phyloP scores from a whole-genome alignment of 2,329 filamentous ascomycete species.

The Claviceps spartinae region DNA sequence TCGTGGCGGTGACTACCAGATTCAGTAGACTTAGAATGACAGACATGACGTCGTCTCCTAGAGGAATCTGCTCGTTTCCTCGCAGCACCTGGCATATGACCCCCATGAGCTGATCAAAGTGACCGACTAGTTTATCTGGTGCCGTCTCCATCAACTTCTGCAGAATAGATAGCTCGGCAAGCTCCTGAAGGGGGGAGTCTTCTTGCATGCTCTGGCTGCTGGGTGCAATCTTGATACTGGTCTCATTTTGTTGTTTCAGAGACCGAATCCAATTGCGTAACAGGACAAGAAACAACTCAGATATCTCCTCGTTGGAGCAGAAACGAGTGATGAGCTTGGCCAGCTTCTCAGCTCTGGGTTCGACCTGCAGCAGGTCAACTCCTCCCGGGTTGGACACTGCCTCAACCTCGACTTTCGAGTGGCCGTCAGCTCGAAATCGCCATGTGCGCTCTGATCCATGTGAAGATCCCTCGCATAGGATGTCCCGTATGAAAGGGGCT shows the following conservation, averaged over 20 bases:
- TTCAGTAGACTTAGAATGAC: constrained; percentile 49
- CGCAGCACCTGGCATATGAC: constrained; percentile 48
- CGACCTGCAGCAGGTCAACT: constrained; percentile 30
- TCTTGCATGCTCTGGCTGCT: constrained; percentile 13
- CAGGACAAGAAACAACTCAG: constrained; percentile 40
- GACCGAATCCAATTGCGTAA: constrained; percentile 34
- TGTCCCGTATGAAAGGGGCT: constrained; percentile 33
- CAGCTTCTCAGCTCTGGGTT: constrained; percentile 34
- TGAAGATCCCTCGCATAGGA: constrained; percentile 40
- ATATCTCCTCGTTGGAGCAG: constrained; percentile 41
- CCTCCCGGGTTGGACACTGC: constrained; percentile 13
- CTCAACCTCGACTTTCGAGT: constrained; percentile 39
- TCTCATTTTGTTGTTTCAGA: constrained; percentile 13
- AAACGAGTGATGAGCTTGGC: constrained; percentile 34
- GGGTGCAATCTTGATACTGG: constrained; percentile 15
- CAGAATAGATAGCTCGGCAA: constrained; percentile 48
- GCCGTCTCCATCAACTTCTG: constrained; percentile 52
- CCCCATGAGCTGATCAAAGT: constrained; percentile 50
- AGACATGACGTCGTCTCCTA: constrained; percentile 34
- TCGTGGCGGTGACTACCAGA: constrained; percentile 42
- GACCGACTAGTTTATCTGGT: constrained; percentile 48
- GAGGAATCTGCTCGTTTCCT: constrained; percentile 26
- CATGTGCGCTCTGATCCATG: constrained; percentile 27
- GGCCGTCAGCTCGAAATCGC: constrained; percentile 33
- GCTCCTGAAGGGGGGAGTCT: constrained; percentile 30